Percentiles rank a stretch among this genome's conserved stretches.
Evolutionary conservation across 1,139 yeast genomes (phyloP).

Genomic region (Blastobotrys arbuscula): DNA sequence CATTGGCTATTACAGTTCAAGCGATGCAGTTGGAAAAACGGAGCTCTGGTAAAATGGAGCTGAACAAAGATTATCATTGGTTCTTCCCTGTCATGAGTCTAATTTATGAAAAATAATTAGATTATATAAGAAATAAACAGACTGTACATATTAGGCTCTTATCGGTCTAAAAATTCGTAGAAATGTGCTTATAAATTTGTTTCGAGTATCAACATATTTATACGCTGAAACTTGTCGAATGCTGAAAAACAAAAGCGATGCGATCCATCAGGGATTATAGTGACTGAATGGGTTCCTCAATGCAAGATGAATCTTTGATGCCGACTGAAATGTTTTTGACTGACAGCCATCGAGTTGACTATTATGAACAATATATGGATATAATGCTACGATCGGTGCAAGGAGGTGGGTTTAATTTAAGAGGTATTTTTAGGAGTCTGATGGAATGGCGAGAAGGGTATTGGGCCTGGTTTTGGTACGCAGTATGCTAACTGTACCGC

Average conservation of each 20-base stretch:
- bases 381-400: conserved; percentile 29
- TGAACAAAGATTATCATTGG: conserved; percentile 28
- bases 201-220: conserved; percentile 52
- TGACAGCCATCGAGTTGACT: conserved; percentile 9
- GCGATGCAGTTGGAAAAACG: conserved; percentile 19
- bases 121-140: conserved; percentile 57
- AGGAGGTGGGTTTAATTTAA: conserved; percentile 31
- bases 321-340: conserved; percentile 4
- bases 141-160: too few relatives aligned
- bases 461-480: conserved; percentile 28
- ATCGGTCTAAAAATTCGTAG: too few relatives aligned
- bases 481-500: conserved; percentile 36
- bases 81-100: conserved; percentile 32
- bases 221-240: too few relatives aligned
- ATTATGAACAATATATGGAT: conserved; percentile 29
- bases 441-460: conserved; percentile 38
- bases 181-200: too few relatives aligned
- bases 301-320: conserved; percentile 29
- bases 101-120: too few relatives aligned
- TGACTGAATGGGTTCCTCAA: conserved; percentile 35
- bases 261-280: conserved; percentile 14
- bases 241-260: conserved; percentile 1
- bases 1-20: conserved; percentile 29
- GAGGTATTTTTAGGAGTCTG: conserved; percentile 37
- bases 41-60: conserved; percentile 13